Base-by-base conservation (phyloP, 1,139 yeast genomes). In the Magnusiomyces paraingens region DNA sequence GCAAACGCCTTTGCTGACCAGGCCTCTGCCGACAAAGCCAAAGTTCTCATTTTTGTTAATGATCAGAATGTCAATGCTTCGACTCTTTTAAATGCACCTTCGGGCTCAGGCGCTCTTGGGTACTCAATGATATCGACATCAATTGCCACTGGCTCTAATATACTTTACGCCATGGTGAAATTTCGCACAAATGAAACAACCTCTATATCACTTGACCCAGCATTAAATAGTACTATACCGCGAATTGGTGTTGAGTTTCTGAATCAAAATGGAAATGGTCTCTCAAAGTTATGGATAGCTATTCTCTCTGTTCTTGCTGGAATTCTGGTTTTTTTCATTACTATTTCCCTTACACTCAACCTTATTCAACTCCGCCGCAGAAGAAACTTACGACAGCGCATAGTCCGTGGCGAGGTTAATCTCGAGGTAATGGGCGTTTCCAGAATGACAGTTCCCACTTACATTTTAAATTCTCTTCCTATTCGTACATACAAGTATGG, bases 361-460 rank as follows among this genome's bases (percentile, higher is more conserved):
- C 35, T 55, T 15, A 45, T 58, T 4, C 62, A 59, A 48, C 55
- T 53, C 43, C 51, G 58, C n/a, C 56, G 59, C 1, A 58, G 67
- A 17, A 50, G 63, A 20, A 58, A 53, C 14, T 56, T 64, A 26
- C 57, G 66, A 14, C 51, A 56, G 2, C 56, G 66, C 2, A 58
- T 64, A 18, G 58, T 58, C 17, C 55, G 56, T 22, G 67, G 67
- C 10, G 66, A 64, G 42, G 61, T 64, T 10, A 63, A 63, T 47
- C 56, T 64, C n/a, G 65, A 59, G 43, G 52, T 57, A 5, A 54
- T 64, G 26, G 67, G 67, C 1, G 57, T 64, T 43, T 61, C 60
- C 40, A 54, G 61, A 4, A 46, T 64, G 18, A 58, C 64, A 5
- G 66, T 63, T 6, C 66, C 67, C 5, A 50, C 55, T n/a, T 55